A percentile compares a stretch with the other conserved stretches of the same genome.
Evolutionary conservation across 2,329 filamentous ascomycete genomes (phyloP).

Genomic region (Stromatinia cepivora): DNA sequence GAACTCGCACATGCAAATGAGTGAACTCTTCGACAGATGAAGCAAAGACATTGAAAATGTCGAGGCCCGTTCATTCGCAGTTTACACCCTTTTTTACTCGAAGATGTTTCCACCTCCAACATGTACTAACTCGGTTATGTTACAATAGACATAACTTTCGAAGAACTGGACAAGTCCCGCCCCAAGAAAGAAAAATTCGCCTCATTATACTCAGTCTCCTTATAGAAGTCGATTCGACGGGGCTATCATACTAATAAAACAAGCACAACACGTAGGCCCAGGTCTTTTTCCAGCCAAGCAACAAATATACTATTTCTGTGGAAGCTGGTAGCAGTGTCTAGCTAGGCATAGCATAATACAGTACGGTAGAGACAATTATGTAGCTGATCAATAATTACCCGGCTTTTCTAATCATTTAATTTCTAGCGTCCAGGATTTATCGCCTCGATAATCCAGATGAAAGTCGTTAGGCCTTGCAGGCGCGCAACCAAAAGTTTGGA

Average conservation of each 20-base stretch:
- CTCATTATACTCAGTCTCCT: too few relatives aligned
- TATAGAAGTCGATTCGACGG: too few relatives aligned
- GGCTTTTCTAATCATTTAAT: background rate
- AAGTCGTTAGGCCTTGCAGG: background rate
- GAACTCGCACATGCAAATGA: background rate
- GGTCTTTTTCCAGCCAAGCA: too few relatives aligned
- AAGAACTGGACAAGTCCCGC: background rate
- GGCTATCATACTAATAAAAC: too few relatives aligned
- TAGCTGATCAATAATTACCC: too few relatives aligned
- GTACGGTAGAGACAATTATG: background rate
- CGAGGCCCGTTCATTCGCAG: too few relatives aligned
- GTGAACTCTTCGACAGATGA: background rate
- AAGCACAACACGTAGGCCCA: too few relatives aligned
- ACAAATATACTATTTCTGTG: background rate
- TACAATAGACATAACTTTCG: background rate
- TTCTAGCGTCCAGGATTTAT: background rate
- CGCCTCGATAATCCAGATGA: background rate
- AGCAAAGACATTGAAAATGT: too few relatives aligned
- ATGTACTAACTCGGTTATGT: background rate
- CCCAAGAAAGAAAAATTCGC: background rate
- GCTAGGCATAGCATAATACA: background rate
- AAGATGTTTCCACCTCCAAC: background rate
- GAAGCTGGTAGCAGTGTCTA: background rate
- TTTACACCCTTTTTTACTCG: background rate
- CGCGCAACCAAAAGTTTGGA: background rate